Conservation (phyloP, 2,329 filamentous ascomycete genomes). For the Botrytis medusae region DNA sequence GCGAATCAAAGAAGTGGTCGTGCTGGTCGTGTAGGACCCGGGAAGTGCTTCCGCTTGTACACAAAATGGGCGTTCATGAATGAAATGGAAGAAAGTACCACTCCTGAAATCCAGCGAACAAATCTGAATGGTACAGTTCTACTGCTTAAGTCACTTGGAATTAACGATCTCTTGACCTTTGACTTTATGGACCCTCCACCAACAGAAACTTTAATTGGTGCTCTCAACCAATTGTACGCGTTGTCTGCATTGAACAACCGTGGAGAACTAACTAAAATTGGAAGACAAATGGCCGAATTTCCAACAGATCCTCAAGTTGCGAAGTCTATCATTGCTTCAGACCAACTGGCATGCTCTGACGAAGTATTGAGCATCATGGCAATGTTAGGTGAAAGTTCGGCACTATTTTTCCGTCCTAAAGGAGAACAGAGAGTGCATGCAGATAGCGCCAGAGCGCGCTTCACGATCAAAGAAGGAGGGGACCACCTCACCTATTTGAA, state of each 20-base stretch:
- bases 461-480: constrained; percentile 86
- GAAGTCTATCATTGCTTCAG: constrained; percentile 83
- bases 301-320: constrained; percentile 90
- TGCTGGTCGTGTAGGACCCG: constrained; percentile 86
- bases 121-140: constrained; percentile 84
- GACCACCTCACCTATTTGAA: constrained; percentile 88
- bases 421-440: constrained; percentile 91
- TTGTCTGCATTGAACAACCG: constrained; percentile 85
- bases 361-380: constrained; percentile 92
- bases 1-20: constrained; percentile 92
- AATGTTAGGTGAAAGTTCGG: constrained; percentile 85
- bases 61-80: constrained; percentile 94
- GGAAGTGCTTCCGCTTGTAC: constrained; percentile 91
- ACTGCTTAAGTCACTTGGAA: constrained; percentile 83
- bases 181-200: constrained; percentile 95
- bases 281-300: constrained; percentile 93
- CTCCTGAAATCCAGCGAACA: constrained; percentile 88
- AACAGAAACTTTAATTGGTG: constrained; percentile 82
- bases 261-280: constrained; percentile 85
- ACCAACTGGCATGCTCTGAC: constrained; percentile 88
- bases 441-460: constrained; percentile 83
- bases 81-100: constrained; percentile 88
- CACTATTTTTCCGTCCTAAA: constrained; percentile 91
- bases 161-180: constrained; percentile 89
- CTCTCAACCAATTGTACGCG: constrained; percentile 87